Conservation (phyloP, 768 basidiomycete genomes). For the Sarcodon aspratus region DNA sequence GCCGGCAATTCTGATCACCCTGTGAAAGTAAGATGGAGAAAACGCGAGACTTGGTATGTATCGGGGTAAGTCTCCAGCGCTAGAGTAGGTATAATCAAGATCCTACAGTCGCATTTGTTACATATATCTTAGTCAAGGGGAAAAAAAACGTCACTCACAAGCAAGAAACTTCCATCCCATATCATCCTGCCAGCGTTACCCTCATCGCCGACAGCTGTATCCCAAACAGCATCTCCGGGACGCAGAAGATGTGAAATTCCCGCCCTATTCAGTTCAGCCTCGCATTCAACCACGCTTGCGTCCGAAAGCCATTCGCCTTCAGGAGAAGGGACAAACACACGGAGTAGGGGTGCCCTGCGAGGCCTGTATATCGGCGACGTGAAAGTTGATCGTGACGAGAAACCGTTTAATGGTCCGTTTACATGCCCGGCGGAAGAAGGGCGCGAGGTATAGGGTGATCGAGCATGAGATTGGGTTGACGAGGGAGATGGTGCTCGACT, state of each 20-base stretch:
- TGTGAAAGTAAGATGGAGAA: constrained; percentile 83
- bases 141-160: constrained; percentile 41
- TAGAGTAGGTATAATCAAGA: constrained; percentile 73
- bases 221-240: constrained; percentile 80
- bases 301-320: constrained; percentile 85
- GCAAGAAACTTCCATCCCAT: constrained; percentile 84
- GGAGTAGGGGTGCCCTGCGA: constrained; percentile 63
- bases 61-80: constrained; percentile 65
- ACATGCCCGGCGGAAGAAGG: neutral
- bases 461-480: constrained; percentile 13
- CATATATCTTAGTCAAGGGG: neutral
- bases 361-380: constrained; percentile 61
- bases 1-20: constrained; percentile 50
- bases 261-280: constrained; percentile 64
- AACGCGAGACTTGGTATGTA: constrained; percentile 75
- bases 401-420: constrained; percentile 3
- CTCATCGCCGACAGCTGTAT: constrained; percentile 77
- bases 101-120: constrained; percentile 34
- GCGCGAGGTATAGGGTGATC: neutral
- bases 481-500: constrained; percentile 65
- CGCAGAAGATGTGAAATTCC: constrained; percentile 53
- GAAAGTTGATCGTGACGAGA: constrained; percentile 23
- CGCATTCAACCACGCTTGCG: constrained; percentile 70
- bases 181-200: constrained; percentile 74
- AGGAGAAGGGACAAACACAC: constrained; percentile 78